These are phyloP conservation scores for Hygrophoropsis aurantiaca DNA, from an alignment of 768 basidiomycete genomes.

Conservation along the genomic window DNA sequence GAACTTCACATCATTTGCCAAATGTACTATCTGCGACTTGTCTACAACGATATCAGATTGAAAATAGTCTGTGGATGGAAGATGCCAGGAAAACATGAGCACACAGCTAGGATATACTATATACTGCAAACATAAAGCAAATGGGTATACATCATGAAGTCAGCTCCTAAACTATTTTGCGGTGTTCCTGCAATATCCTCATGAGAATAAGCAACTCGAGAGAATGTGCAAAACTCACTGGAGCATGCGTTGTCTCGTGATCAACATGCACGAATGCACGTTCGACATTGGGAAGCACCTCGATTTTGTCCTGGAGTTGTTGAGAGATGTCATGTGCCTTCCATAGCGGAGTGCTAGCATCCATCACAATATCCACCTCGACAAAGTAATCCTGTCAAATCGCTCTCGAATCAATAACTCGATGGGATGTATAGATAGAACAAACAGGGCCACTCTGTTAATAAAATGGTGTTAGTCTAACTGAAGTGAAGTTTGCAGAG, in stretches of 20 bases:
- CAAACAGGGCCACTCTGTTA: constrained; percentile 71
- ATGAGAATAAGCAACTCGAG: background rate
- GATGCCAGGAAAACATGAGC: no score
- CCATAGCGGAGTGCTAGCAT: constrained; percentile 84
- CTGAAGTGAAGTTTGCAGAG: constrained; percentile 7
- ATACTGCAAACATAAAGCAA: background rate
- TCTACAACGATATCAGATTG: no score
- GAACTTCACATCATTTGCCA: no score
- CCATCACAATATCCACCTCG: constrained; percentile 94
- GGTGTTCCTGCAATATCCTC: constrained; percentile 38
- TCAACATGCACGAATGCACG: constrained; percentile 95
- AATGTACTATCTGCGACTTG: no score
- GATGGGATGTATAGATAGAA: background rate
- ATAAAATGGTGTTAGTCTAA: constrained; percentile 1
- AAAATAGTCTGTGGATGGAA: no score
- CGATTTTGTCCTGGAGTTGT: constrained; percentile 84
- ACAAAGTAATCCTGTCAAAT: constrained; percentile 77
- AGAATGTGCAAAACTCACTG: constrained; percentile 36
- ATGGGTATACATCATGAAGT: background rate
- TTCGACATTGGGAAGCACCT: constrained; percentile 85
- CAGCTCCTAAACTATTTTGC: constrained; percentile 30
- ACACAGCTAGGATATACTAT: no score
- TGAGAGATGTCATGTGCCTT: constrained; percentile 86
- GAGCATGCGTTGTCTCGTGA: constrained; percentile 84
- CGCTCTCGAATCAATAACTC: background rate